These are phyloP conservation scores for Blepharisma undulans DNA, from an alignment of 169 alveolate genomes.

Conservation along the genomic window DNA sequence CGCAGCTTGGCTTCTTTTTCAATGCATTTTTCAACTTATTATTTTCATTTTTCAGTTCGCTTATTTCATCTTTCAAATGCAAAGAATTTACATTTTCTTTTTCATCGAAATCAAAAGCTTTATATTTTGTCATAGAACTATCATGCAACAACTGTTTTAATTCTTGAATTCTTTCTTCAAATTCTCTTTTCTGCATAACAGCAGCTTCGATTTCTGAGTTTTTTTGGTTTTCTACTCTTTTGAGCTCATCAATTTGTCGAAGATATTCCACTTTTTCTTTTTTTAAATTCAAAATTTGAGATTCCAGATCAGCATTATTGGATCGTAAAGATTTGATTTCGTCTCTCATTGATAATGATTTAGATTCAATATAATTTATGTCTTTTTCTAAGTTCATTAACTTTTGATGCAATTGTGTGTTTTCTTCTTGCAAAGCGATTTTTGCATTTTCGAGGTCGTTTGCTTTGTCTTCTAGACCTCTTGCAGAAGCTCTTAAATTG, in stretches of 20 bases:
- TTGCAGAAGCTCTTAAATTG: neutral
- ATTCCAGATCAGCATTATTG: neutral
- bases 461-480: slow-evolving; percentile 3
- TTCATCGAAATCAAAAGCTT: neutral
- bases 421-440: neutral
- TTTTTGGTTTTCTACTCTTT: neutral
- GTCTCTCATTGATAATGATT: neutral
- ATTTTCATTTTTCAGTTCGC: neutral
- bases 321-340: neutral
- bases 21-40: neutral
- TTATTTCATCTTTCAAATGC: neutral
- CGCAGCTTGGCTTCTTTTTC: neutral
- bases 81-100: neutral
- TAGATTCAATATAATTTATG: neutral
- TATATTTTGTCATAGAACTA: neutral
- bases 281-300: neutral
- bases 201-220: neutral
- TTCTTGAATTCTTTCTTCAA: neutral
- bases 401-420: neutral
- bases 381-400: neutral
- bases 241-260: neutral
- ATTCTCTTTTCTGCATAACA: neutral
- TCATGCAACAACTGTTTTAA: neutral
- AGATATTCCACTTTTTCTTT: neutral
- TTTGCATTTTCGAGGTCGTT: neutral